These are phyloP conservation scores for Aureobasidium zeae DNA, from an alignment of 2,329 filamentous ascomycete species.

Conservation along the genomic window DNA sequence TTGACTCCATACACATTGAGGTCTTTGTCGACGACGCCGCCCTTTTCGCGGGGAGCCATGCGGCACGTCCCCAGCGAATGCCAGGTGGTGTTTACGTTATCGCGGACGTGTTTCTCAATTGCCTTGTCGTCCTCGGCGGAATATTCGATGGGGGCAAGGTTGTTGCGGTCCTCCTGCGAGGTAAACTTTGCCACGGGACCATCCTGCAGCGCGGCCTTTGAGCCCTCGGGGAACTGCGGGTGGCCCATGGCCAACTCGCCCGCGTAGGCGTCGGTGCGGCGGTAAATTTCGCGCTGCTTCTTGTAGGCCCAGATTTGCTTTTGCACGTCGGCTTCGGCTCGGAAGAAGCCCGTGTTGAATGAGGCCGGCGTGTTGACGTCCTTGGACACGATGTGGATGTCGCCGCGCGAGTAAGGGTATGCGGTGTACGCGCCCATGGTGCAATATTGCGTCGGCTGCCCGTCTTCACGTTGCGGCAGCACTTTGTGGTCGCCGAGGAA, in stretches of 20 bases:
- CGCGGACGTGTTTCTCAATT: slow-evolving; percentile 36
- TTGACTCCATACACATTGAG: slow-evolving; percentile 34
- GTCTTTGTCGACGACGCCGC: slow-evolving; percentile 33
- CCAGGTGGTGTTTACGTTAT: slow-evolving; percentile 34
- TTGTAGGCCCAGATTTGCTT: slow-evolving; percentile 57
- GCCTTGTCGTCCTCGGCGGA: slow-evolving; percentile 28
- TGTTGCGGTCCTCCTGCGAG: slow-evolving; percentile 24
- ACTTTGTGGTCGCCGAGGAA: slow-evolving; percentile 24
- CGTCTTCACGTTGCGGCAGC: slow-evolving; percentile 25
- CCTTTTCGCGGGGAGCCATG: slow-evolving; percentile 30
- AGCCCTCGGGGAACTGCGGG: slow-evolving; percentile 31
- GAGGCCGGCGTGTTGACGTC: slow-evolving; percentile 40
- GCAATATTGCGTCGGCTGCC: slow-evolving; percentile 41
- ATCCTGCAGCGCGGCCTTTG: slow-evolving; percentile 36
- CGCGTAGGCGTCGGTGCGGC: slow-evolving; percentile 45
- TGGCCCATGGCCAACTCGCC: slow-evolving; percentile 33
- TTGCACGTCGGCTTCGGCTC: slow-evolving; percentile 45
- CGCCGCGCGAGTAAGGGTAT: slow-evolving; percentile 54
- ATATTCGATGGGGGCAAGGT: slow-evolving; percentile 41
- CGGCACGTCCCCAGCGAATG: slow-evolving; percentile 35
- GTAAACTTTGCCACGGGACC: not conserved
- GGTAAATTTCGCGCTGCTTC: slow-evolving; percentile 51
- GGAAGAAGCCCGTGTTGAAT: slow-evolving; percentile 51
- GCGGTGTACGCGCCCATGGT: slow-evolving; percentile 45
- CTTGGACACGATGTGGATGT: slow-evolving; percentile 48